Evolutionary conservation across 495 filamentous ascomycete species (phyloP).

Genomic region (Aspergillus egyptiacus): DNA sequence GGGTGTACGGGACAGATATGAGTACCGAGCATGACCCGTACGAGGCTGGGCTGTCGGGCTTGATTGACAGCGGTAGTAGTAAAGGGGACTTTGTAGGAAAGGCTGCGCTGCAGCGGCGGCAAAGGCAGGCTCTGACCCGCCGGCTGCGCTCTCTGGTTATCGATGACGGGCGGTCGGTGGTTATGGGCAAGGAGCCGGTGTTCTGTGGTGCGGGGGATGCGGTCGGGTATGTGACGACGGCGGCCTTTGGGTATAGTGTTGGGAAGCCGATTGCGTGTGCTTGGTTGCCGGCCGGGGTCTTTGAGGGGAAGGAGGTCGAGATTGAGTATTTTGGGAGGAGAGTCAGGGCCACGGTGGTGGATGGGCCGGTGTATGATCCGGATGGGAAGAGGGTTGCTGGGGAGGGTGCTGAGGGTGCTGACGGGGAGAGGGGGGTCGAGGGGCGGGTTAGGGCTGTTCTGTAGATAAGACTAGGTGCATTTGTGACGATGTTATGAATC

Average conservation of each 20-base stretch:
- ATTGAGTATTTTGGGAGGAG: constrained; percentile 45
- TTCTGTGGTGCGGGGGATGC: constrained; percentile 27
- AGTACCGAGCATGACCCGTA: constrained; percentile 45
- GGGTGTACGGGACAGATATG: constrained; percentile 40
- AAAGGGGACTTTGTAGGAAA: constrained; percentile 38
- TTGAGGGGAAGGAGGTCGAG: constrained; percentile 34
- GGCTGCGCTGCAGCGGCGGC: constrained; percentile 26
- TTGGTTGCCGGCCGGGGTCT: constrained; percentile 34
- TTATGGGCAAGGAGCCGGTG: constrained; percentile 48
- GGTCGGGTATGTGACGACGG: constrained; percentile 44
- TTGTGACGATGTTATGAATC: too few species aligned
- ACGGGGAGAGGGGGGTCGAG: too few species aligned
- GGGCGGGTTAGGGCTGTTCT: too few species aligned
- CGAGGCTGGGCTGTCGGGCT: constrained; percentile 37
- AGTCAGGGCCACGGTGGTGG: constrained; percentile 36
- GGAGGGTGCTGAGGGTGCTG: not conserved
- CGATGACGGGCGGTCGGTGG: constrained; percentile 40
- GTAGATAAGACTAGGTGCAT: too few species aligned
- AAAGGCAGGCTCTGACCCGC: constrained; percentile 19
- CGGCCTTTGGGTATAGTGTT: constrained; percentile 43
- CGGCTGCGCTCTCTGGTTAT: constrained; percentile 38
- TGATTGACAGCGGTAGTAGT: constrained; percentile 26
- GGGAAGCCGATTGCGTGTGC: constrained; percentile 42
- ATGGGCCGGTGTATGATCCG: constrained; percentile 36
- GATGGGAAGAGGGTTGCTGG: constrained; percentile 17